Evolutionary conservation across 2,329 filamentous ascomycete genomes (phyloP).

Genomic region (Claviceps cyperi): DNA sequence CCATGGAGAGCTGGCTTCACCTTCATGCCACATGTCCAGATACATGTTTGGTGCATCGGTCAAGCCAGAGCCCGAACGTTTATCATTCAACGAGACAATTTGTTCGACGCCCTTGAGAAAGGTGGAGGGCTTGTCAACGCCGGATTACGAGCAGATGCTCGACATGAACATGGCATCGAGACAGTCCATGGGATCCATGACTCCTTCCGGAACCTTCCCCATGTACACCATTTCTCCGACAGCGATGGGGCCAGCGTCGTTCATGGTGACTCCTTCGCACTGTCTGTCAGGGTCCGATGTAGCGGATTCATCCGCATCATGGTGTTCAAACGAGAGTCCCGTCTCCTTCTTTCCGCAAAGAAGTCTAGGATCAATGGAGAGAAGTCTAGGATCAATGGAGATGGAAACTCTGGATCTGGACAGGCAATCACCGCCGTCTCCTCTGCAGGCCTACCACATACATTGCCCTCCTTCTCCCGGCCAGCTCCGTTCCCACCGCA

Average conservation of each 20-base stretch:
- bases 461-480: conserved; percentile 20
- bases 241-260: conserved; percentile 18
- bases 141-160: conserved; percentile 25
- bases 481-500: conserved; percentile 21
- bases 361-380: conserved; percentile 15
- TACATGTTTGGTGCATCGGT: conserved; percentile 19
- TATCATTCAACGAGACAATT: conserved; percentile 17
- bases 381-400: conserved; percentile 15
- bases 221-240: conserved; percentile 22
- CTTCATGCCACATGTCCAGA: conserved; percentile 18
- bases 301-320: conserved; percentile 22
- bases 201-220: conserved; percentile 22
- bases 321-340: conserved; percentile 27
- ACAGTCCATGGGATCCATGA: conserved; percentile 21
- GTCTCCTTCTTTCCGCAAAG: conserved; percentile 25
- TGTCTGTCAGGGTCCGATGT: conserved; percentile 26
- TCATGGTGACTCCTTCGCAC: conserved; percentile 26
- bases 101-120: conserved; percentile 24
- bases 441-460: conserved; percentile 17
- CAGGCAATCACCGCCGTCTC: conserved; percentile 22
- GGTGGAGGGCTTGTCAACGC: conserved; percentile 18
- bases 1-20: conserved; percentile 22
- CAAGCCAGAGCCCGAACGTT: conserved; percentile 21
- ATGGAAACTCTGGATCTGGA: conserved; percentile 22
- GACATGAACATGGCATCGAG: conserved; percentile 22